Percentiles rank a stretch among this genome's conserved stretches.
phyloP scores from a whole-genome alignment of 2,329 filamentous ascomycete genomes.

The Plenodomus tracheiphilus region DNA sequence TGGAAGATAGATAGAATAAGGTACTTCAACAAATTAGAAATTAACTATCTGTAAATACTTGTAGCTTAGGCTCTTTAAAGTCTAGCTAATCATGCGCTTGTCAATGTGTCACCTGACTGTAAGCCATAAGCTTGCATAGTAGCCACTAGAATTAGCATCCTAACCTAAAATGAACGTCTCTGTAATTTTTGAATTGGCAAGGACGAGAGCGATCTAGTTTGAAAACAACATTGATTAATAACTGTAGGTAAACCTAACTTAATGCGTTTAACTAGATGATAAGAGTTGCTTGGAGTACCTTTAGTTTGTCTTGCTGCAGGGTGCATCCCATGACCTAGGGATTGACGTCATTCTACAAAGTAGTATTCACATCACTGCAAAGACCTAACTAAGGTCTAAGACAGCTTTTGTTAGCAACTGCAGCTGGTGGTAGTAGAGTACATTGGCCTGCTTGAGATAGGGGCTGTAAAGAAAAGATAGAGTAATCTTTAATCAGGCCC shows the following conservation, averaged over 20 bases:
- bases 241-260: no score
- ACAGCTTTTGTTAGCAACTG: conserved; percentile 7
- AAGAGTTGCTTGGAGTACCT: not conserved
- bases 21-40: conserved; percentile 2
- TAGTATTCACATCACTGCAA: conserved; percentile 4
- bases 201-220: no score
- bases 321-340: conserved; percentile 4
- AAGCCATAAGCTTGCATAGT: no score
- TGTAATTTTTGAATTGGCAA: no score
- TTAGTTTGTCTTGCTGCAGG: not conserved
- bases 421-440: not conserved
- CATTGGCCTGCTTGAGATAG: conserved; percentile 2
- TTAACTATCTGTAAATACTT: conserved; percentile 1
- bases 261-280: no score
- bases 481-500: conserved; percentile 61
- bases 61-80: not conserved
- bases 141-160: conserved; percentile 3
- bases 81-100: not conserved
- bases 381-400: conserved; percentile 1
- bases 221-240: no score
- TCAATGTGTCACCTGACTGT: conserved; percentile 1
- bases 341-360: conserved; percentile 6
- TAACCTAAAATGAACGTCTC: no score
- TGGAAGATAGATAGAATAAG: conserved; percentile 7
- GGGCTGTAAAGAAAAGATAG: conserved; percentile 36